Evolutionary conservation across 352 stramenopile genomes (phyloP), one percentile per base, ranked within the genome.

Genomic region (Globisporangium alternatum): DNA sequence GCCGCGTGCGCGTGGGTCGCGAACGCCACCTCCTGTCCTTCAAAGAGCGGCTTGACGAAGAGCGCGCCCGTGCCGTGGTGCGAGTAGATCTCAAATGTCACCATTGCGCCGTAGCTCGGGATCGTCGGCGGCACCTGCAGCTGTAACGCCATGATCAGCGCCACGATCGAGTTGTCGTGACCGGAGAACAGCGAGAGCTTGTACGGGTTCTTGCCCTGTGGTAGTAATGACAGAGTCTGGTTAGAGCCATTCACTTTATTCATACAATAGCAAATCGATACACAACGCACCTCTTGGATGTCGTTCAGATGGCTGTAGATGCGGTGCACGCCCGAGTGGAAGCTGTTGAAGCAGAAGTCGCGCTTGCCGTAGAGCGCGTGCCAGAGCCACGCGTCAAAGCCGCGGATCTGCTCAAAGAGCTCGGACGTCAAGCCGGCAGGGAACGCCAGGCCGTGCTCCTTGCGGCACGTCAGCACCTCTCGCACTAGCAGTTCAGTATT

Each of bases 81-180:
- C 12, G 68, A 54, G 41, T 80, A 87, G 51, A 93, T 57, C 69
- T 95, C 86, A 49, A 95, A 90, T 39, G 58, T 87, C 35, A 95
- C 70, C 72, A 90, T 91, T 21, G 77, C 80, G 19, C 86, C 86
- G 65, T 93, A 93, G 21, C 71, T 66, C 7, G 86, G 86, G 52
- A 91, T 80, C 30, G 81, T 70, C 17, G 67, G 69, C 28, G 77
- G 70, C 51, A 82, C 62, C 41, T 88, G 63, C 33, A 94, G 58
- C 64, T 88, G 67, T 56, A 94, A 68, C 60, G 86, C 86, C 37
- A 77, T 80, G 28, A 87, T 68, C 22, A 92, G 66, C 48, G 83
- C 83, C 31, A 94, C 81, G 17, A 94, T 70, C 58, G 86, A 90
- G 68, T 92, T 92, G 67, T 94, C 83, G 67, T 94, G 86, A 0